Evolutionary conservation across 1,139 yeast genomes (phyloP).

Genomic region (Diutina neorugosa): DNA sequence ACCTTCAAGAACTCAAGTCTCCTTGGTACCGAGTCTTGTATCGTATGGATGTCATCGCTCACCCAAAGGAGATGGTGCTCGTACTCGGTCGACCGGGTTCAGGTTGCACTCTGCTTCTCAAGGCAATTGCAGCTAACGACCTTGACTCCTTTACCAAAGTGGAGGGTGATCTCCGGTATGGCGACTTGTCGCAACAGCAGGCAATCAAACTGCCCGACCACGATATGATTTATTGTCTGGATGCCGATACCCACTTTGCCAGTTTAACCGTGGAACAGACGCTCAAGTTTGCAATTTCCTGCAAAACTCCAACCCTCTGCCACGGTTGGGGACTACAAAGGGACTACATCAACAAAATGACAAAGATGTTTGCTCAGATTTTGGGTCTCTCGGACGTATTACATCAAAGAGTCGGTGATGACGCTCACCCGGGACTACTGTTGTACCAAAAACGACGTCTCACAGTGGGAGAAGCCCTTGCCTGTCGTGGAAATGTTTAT

Average conservation of each 20-base stretch:
- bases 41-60: slow-evolving; percentile 26
- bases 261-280: slow-evolving; percentile 54
- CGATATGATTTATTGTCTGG: slow-evolving; percentile 49
- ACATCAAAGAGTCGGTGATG: slow-evolving; percentile 48
- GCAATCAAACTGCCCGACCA: slow-evolving; percentile 37
- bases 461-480: slow-evolving; percentile 50
- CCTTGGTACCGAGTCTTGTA: slow-evolving; percentile 20
- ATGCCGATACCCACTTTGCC: slow-evolving; percentile 52
- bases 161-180: slow-evolving; percentile 30
- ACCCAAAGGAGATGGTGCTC: slow-evolving; percentile 49
- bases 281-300: slow-evolving; percentile 44
- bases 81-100: slow-evolving; percentile 61
- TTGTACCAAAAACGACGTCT: slow-evolving; percentile 59
- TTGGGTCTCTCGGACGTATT: slow-evolving; percentile 48
- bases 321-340: slow-evolving; percentile 35
- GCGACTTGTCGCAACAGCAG: slow-evolving; percentile 37
- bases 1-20: neutral
- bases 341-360: slow-evolving; percentile 33
- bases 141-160: slow-evolving; percentile 10
- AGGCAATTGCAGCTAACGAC: slow-evolving; percentile 38
- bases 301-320: slow-evolving; percentile 45
- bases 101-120: slow-evolving; percentile 49
- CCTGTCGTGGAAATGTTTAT: slow-evolving; percentile 44
- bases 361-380: slow-evolving; percentile 38
- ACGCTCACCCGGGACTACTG: slow-evolving; percentile 49